Conservation (phyloP, 768 basidiomycete genomes). For the Mycena epipterygia region DNA sequence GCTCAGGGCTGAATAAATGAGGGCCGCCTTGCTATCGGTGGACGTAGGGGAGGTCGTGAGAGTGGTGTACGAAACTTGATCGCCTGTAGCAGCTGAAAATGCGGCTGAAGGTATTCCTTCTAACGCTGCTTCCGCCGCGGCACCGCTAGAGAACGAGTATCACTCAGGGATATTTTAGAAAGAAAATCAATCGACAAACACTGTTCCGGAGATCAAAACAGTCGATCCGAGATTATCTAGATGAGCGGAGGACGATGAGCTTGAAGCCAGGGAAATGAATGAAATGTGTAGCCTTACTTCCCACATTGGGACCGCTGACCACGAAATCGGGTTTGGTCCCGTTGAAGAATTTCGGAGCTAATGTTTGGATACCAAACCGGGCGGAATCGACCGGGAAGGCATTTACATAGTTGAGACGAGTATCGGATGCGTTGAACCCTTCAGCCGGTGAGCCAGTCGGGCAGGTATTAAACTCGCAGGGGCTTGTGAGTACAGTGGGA, state of each 20-base stretch:
- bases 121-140: conserved; percentile 61
- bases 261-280: background rate
- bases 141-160: conserved; percentile 56
- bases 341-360: conserved; percentile 56
- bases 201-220: conserved; percentile 56
- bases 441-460: conserved; percentile 58
- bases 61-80: conserved; percentile 62
- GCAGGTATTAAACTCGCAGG: conserved; percentile 65
- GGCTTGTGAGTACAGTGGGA: conserved; percentile 47
- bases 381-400: conserved; percentile 53
- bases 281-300: conserved; percentile 49
- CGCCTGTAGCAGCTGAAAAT: conserved; percentile 39
- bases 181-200: conserved; percentile 46
- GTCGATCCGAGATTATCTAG: conserved; percentile 51
- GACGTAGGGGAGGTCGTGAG: conserved; percentile 53
- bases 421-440: conserved; percentile 56
- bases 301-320: conserved; percentile 62
- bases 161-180: background rate
- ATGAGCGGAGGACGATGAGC: background rate
- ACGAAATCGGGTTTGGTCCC: conserved; percentile 57
- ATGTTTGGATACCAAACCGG: conserved; percentile 59
- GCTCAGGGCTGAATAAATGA: conserved; percentile 59
- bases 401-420: conserved; percentile 53
- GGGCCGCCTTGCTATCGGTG: conserved; percentile 51
- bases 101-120: conserved; percentile 52